These are phyloP conservation scores for Mrakia blollopis DNA, from an alignment of 768 basidiomycete genomes.

Conservation along the genomic window DNA sequence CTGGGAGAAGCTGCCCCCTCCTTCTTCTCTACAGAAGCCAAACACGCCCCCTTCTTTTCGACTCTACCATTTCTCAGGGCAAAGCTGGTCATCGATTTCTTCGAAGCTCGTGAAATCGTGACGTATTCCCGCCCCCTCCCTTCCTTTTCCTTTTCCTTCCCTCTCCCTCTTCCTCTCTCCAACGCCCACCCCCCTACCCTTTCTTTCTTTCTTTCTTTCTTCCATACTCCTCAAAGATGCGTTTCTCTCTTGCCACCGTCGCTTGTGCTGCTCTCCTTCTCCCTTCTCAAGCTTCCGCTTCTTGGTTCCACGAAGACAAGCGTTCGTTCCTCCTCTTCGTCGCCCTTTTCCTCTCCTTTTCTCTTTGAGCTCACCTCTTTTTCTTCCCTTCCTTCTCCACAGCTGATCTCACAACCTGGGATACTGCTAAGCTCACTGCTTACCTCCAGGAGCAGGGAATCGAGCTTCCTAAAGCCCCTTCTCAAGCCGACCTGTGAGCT, in stretches of 20 bases:
- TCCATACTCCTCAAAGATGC: slow-evolving; percentile 25
- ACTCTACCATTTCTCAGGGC: too few species aligned
- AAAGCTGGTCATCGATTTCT: too few species aligned
- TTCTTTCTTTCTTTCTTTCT: neutral
- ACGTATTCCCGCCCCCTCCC: too few species aligned
- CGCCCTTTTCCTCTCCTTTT: neutral
- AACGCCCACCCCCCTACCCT: neutral
- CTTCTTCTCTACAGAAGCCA: too few species aligned
- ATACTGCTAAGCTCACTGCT: slow-evolving; percentile 21
- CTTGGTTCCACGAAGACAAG: slow-evolving; percentile 29
- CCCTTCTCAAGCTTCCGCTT: slow-evolving; percentile 19
- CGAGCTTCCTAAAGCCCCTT: slow-evolving; percentile 13
- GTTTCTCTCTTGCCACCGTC: slow-evolving; percentile 27
- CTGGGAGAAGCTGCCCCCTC: too few species aligned
- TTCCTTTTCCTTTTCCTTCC: too few species aligned
- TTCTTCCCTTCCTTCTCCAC: neutral
- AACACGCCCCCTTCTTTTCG: too few species aligned
- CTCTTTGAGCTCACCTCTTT: neutral
- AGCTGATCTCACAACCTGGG: slow-evolving; percentile 29
- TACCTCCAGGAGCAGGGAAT: slow-evolving; percentile 27
- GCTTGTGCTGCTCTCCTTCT: slow-evolving; percentile 20
- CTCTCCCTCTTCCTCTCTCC: neutral
- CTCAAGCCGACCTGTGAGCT: slow-evolving; percentile 23
- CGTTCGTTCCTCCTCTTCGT: slow-evolving; percentile 17
- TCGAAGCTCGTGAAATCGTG: too few species aligned